Conservation (phyloP, 805 yeast genomes). For the Suhomyces faveliae region DNA sequence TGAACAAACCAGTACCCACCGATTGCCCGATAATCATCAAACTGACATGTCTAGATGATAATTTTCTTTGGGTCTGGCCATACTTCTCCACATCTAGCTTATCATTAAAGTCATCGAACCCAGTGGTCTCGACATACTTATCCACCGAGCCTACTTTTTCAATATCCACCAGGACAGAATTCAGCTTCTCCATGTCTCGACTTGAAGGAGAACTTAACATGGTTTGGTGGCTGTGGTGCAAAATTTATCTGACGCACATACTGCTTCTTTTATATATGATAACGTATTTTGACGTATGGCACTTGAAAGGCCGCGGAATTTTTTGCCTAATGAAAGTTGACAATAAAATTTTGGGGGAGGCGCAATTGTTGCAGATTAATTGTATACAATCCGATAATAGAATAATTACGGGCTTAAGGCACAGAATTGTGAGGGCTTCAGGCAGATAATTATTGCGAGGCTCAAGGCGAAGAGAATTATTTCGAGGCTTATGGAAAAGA, state of each 20-base stretch:
- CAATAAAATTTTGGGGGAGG: not conserved
- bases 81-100: slow-evolving; percentile 25
- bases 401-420: no score
- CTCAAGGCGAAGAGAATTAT: no score
- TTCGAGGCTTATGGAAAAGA: no score
- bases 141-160: slow-evolving; percentile 9
- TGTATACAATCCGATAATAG: no score
- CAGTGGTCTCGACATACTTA: slow-evolving; percentile 5
- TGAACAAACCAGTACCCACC: slow-evolving; percentile 37
- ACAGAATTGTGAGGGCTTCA: no score
- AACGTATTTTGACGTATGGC: no score
- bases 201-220: not conserved
- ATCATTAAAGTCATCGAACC: slow-evolving; percentile 26
- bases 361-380: no score
- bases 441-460: no score
- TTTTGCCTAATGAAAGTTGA: not conserved
- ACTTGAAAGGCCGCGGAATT: not conserved
- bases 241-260: not conserved
- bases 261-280: not conserved
- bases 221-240: not conserved
- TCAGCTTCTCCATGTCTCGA: not conserved
- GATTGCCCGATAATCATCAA: slow-evolving; percentile 36
- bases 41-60: slow-evolving; percentile 32
- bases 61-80: slow-evolving; percentile 29
- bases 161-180: slow-evolving; percentile 7